A percentile compares a stretch with the other conserved stretches of the same genome.
These are phyloP conservation scores for Coniochaeta prunicola DNA, from an alignment of 2,329 filamentous ascomycete genomes.

Conservation along the genomic window DNA sequence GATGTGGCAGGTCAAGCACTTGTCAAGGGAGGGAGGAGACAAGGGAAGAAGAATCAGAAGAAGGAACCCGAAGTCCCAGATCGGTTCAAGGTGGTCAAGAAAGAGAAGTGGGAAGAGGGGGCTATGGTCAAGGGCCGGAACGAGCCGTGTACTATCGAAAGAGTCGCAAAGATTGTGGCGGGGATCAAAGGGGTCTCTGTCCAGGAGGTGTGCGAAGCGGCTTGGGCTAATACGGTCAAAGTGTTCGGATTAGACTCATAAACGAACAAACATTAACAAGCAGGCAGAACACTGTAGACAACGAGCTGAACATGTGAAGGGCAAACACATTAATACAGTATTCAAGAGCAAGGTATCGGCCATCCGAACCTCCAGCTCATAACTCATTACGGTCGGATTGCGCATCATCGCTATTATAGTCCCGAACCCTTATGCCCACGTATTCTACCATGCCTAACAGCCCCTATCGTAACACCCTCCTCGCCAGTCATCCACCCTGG, in stretches of 20 bases:
- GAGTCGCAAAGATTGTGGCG: slow-evolving; percentile 84
- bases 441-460: slow-evolving; percentile 61
- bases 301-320: not conserved
- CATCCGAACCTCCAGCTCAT: not conserved
- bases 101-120: slow-evolving; percentile 87
- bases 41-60: slow-evolving; percentile 42
- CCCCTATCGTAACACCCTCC: slow-evolving; percentile 68
- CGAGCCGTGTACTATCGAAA: slow-evolving; percentile 80
- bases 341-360: not conserved
- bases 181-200: slow-evolving; percentile 73
- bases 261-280: no score
- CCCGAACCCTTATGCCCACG: slow-evolving; percentile 50
- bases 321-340: no score
- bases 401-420: slow-evolving; percentile 22
- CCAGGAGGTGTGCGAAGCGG: slow-evolving; percentile 78
- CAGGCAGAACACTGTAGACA: no score
- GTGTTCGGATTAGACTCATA: slow-evolving; percentile 68
- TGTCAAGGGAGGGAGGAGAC: slow-evolving; percentile 5
- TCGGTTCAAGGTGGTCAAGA: slow-evolving; percentile 81
- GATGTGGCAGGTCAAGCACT: not conserved
- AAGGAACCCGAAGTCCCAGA: slow-evolving; percentile 61
- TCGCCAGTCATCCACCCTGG: slow-evolving; percentile 90
- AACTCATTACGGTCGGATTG: not conserved
- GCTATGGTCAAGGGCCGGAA: slow-evolving; percentile 92
- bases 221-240: slow-evolving; percentile 72